phyloP scores from a whole-genome alignment of 139 green algal genomes.

The Nannochloris sp. region DNA sequence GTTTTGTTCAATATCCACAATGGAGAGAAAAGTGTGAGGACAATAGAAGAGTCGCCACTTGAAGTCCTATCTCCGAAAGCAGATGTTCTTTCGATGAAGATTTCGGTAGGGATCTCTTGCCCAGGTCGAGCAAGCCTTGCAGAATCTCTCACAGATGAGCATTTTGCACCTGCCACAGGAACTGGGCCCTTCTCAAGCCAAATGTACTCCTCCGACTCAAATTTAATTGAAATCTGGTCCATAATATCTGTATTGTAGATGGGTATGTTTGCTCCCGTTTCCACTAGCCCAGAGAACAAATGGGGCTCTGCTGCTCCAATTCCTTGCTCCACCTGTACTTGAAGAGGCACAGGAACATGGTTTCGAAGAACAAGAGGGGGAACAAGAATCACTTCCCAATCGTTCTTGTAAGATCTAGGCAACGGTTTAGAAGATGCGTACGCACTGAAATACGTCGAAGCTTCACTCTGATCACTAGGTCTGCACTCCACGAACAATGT shows the following conservation, averaged over 20 bases:
- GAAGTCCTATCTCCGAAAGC: background rate
- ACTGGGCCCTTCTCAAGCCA: constrained; percentile 51
- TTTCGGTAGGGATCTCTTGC: constrained; percentile 26
- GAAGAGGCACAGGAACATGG: constrained; percentile 55
- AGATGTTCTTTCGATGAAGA: constrained; percentile 15
- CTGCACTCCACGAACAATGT: no score
- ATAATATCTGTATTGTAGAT: constrained; percentile 57
- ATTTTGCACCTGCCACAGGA: constrained; percentile 10
- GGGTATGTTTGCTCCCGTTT: constrained; percentile 19
- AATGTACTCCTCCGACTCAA: constrained; percentile 66
- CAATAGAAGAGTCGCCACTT: background rate
- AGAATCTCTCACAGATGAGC: constrained; percentile 30
- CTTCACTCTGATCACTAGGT: background rate
- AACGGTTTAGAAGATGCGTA: background rate
- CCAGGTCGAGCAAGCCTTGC: constrained; percentile 5
- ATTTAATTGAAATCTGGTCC: constrained; percentile 38
- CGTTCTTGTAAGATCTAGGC: background rate
- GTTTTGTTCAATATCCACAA: background rate
- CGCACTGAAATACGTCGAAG: background rate
- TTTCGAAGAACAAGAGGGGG: constrained; percentile 70
- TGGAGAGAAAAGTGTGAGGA: background rate
- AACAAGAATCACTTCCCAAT: constrained; percentile 52
- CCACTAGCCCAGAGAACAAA: constrained; percentile 38
- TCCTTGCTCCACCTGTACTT: constrained; percentile 56
- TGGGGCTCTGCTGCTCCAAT: constrained; percentile 18